Conservation (phyloP, 2,329 filamentous ascomycete species). For the Chalara sp. region DNA sequence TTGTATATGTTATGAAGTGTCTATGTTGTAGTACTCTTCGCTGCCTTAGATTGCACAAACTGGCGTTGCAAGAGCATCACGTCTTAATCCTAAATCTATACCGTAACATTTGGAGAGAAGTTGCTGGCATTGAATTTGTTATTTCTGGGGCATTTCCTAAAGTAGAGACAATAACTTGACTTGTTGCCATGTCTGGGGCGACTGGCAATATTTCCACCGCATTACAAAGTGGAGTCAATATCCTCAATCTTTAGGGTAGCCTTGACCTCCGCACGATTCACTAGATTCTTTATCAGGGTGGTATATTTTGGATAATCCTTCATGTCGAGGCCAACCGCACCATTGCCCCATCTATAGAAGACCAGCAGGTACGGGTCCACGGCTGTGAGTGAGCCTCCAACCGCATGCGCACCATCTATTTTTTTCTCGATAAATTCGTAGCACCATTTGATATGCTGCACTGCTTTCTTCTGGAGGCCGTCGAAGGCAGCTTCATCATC, state of each 20-base stretch:
- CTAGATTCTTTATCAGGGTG: slow-evolving; percentile 11
- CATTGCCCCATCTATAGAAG: slow-evolving; percentile 27
- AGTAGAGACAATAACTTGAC: too few relatives aligned
- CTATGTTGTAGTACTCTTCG: too few relatives aligned
- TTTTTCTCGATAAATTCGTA: slow-evolving; percentile 22
- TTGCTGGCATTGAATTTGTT: too few relatives aligned
- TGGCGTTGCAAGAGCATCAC: too few relatives aligned
- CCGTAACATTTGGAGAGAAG: too few relatives aligned
- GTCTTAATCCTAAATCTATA: too few relatives aligned
- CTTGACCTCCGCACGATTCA: neutral
- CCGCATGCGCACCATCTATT: slow-evolving; percentile 18
- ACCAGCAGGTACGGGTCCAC: slow-evolving; percentile 30
- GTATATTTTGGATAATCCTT: slow-evolving; percentile 14
- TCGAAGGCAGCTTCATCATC: slow-evolving; percentile 14
- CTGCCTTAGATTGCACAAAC: too few relatives aligned
- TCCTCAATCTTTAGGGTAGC: neutral
- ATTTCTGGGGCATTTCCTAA: too few relatives aligned
- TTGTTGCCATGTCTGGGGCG: too few relatives aligned
- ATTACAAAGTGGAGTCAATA: neutral
- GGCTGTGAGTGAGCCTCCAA: slow-evolving; percentile 26
- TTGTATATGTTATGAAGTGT: too few relatives aligned
- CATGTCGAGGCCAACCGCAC: slow-evolving; percentile 15
- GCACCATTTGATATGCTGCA: slow-evolving; percentile 17
- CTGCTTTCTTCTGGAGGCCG: slow-evolving; percentile 17
- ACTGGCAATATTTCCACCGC: neutral